A percentile compares a stretch with the other conserved stretches of the same genome.
These are phyloP conservation scores for Trametopsis cervina DNA, from an alignment of 768 basidiomycete genomes.

Conservation along the genomic window DNA sequence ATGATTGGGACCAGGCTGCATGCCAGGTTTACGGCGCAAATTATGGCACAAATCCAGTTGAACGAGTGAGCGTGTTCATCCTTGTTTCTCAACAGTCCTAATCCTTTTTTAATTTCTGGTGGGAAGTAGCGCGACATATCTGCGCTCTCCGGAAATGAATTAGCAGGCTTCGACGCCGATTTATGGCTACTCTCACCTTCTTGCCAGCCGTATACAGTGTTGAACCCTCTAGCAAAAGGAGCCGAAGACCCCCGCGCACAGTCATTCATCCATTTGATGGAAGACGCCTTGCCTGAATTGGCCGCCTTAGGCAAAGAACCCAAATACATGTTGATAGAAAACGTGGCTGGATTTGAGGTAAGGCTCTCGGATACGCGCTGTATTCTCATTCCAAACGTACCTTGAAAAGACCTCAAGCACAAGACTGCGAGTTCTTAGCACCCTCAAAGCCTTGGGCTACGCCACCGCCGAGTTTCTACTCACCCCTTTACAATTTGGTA, in stretches of 20 bases:
- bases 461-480: slow-evolving; percentile 53
- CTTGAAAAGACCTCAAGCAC: slow-evolving; percentile 54
- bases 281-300: slow-evolving; percentile 54
- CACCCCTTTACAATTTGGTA: slow-evolving; percentile 71
- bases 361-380: background rate
- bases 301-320: slow-evolving; percentile 41
- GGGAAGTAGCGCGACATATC: slow-evolving; percentile 45
- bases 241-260: slow-evolving; percentile 65
- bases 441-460: slow-evolving; percentile 51
- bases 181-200: slow-evolving; percentile 79
- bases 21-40: slow-evolving; percentile 66
- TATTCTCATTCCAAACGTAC: slow-evolving; percentile 5
- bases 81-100: background rate
- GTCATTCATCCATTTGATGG: slow-evolving; percentile 69
- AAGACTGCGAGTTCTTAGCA: slow-evolving; percentile 44
- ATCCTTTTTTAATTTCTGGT: background rate
- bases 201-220: slow-evolving; percentile 78
- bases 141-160: slow-evolving; percentile 39
- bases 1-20: slow-evolving; percentile 77
- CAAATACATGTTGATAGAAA: slow-evolving; percentile 60
- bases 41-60: slow-evolving; percentile 39
- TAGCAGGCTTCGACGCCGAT: slow-evolving; percentile 44
- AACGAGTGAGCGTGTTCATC: slow-evolving; percentile 33
- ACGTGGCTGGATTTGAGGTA: slow-evolving; percentile 83
- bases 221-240: slow-evolving; percentile 69